Percentiles rank a stretch among this genome's conserved stretches.
phyloP scores from a whole-genome alignment of 2,329 filamentous ascomycete species.

The Allantophomopsis lycopodina region DNA sequence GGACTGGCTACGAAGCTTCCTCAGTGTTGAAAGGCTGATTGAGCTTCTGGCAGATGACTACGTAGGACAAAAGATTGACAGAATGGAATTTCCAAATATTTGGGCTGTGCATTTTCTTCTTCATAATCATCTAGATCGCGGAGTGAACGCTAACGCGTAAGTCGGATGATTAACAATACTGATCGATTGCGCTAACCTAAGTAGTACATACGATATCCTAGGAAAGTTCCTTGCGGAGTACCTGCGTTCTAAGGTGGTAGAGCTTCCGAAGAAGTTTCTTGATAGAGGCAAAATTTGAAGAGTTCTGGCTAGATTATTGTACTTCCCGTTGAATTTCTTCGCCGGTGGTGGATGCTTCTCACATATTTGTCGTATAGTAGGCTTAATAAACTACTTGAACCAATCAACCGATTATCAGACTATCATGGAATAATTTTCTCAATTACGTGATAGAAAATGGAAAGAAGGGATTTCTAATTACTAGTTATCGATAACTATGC shows the following conservation, averaged over 20 bases:
- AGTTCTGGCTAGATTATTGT: too few species aligned
- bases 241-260: constrained; percentile 6
- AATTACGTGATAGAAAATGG: too few species aligned
- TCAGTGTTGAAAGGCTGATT: constrained; percentile 4
- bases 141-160: constrained; percentile 7
- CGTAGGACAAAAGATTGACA: constrained; percentile 14
- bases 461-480: too few species aligned
- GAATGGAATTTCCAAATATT: constrained; percentile 24
- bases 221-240: constrained; percentile 9
- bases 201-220: constrained; percentile 5
- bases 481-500: too few species aligned
- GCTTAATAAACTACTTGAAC: too few species aligned
- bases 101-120: constrained; percentile 26
- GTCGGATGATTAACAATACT: constrained; percentile 16
- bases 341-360: too few species aligned
- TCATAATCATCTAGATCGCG: constrained; percentile 18
- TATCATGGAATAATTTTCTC: too few species aligned
- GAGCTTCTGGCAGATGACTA: constrained; percentile 6
- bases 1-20: constrained; percentile 5
- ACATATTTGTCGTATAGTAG: too few species aligned
- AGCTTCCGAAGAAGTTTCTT: constrained; percentile 6
- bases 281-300: neutral
- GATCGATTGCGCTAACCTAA: constrained; percentile 15
- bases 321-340: too few species aligned
- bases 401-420: too few species aligned